Base-by-base conservation (phyloP, 768 basidiomycete species). In the Pisolithus orientalis region DNA sequence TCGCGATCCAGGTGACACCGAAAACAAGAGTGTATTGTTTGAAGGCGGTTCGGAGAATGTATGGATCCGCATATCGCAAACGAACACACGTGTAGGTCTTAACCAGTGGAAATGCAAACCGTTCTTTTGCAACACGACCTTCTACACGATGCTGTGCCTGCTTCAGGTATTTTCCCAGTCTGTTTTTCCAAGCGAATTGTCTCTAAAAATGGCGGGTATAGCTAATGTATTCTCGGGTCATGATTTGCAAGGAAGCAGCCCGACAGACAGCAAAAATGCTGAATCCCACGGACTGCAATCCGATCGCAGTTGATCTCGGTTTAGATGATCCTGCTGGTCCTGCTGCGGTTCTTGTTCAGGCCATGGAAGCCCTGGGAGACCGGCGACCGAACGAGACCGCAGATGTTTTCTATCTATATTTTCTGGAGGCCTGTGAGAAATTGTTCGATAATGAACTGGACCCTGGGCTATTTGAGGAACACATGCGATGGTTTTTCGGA, bases 401-500 rank as follows among this genome's bases (percentile, higher is more conserved):
- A 39, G 85, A 86, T 58, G 77, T 87, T 62, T 86, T 91, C 54
- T 98, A 98, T 71, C 75, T 83, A 72, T 93, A 94, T 62, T 78
- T 95, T 48, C 73, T 98, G 32, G 89, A 86, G 53, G 87, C 90
- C 9, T 92, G 90, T 66, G 95, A 98, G 70, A 90, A 90, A 75
- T 68, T 95, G 39, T 97, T 98, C 64, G 93, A 93, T 61, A 86
- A 81, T 56, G 94, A 98, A 64, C 76, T 98, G 54, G 96, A 98
- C 67, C 89, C 87, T 64, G 72, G 79, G n/a, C 82, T 84, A 21
- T 98, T 94, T 61, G 95, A 98, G 67, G 96, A 98, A 66, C 90
- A 92, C 62, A 83, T 97, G 83, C 75, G 96, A 57, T 90, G 91
- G 81, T 89, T 94, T 72, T 94, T 92, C 72, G 89, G 90, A 31